Percentiles rank a stretch among this genome's conserved stretches.
These are phyloP conservation scores for Aspergillus viridinutans DNA, from an alignment of 2,329 filamentous ascomycete species.

Conservation along the genomic window DNA sequence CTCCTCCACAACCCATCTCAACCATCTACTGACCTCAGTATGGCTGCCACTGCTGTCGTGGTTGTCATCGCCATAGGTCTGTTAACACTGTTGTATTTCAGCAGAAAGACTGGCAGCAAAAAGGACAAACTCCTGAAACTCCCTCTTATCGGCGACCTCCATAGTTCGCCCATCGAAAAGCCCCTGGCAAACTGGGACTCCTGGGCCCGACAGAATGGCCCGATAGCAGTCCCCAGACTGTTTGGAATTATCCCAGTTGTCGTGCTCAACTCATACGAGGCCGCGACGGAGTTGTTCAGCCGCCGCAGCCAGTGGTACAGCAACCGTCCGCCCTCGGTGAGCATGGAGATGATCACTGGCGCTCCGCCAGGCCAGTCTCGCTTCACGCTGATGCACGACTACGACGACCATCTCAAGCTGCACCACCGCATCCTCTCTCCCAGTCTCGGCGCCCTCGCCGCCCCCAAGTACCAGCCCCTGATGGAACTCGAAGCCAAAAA, in stretches of 20 bases:
- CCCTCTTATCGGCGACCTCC: conserved; percentile 30
- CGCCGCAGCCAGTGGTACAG: conserved; percentile 40
- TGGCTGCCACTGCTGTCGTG: neutral
- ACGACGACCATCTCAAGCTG: conserved; percentile 48
- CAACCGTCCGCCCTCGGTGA: conserved; percentile 36
- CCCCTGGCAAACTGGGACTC: conserved; percentile 29
- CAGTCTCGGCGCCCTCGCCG: conserved; percentile 46
- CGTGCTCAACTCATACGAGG: conserved; percentile 33
- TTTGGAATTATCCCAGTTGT: conserved; percentile 37
- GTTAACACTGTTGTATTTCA: conserved; percentile 6
- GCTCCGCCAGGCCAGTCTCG: conserved; percentile 16
- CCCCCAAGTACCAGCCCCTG: conserved; percentile 47
- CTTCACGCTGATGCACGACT: conserved; percentile 45
- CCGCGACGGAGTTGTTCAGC: conserved; percentile 40
- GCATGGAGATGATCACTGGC: conserved; percentile 36
- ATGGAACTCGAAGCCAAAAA: conserved; percentile 49
- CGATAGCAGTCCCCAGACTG: conserved; percentile 24
- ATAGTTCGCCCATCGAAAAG: conserved; percentile 24
- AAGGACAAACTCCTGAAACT: conserved; percentile 14
- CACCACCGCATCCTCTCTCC: conserved; percentile 45
- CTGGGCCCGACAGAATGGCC: conserved; percentile 34
- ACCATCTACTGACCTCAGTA: neutral
- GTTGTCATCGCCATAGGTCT: conserved; percentile 2
- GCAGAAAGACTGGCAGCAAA: neutral
- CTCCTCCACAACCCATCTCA: too few species aligned